Evolutionary conservation across 768 basidiomycete species (phyloP).

Genomic region (Sutorius australiensis): DNA sequence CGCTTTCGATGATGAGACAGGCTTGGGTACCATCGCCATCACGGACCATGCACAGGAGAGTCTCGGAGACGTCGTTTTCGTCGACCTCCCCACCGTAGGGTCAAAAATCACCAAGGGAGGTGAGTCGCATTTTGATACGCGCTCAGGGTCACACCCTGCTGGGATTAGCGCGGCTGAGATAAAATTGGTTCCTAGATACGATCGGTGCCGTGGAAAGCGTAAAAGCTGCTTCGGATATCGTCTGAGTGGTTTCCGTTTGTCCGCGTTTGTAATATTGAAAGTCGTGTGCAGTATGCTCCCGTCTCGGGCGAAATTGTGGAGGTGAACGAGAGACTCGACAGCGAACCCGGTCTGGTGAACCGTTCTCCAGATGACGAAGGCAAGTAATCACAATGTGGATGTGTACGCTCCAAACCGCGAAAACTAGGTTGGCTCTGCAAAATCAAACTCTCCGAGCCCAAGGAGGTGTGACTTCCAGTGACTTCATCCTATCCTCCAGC

Average conservation of each 20-base stretch:
- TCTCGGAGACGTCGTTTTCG: constrained; percentile 96
- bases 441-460: constrained; percentile 72
- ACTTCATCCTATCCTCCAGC: not conserved
- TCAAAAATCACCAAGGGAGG: constrained; percentile 67
- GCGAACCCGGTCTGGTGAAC: constrained; percentile 79
- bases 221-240: constrained; percentile 95
- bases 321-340: constrained; percentile 69
- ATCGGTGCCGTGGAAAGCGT: constrained; percentile 96
- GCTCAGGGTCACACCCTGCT: not conserved
- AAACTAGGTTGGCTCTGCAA: constrained; percentile 91
- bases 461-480: constrained; percentile 53
- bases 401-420: not conserved
- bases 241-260: constrained; percentile 33
- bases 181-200: constrained; percentile 44
- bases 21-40: constrained; percentile 57
- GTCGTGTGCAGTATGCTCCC: constrained; percentile 71
- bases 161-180: constrained; percentile 7
- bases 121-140: constrained; percentile 36
- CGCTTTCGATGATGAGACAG: constrained; percentile 55
- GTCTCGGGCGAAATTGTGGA: constrained; percentile 79
- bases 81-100: constrained; percentile 77
- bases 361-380: constrained; percentile 83
- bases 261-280: constrained; percentile 8
- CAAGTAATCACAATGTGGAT: constrained; percentile 30
- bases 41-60: constrained; percentile 90